Conservation (phyloP, 371 early-diverging fungal genomes). For the Rhizopus delemar region DNA sequence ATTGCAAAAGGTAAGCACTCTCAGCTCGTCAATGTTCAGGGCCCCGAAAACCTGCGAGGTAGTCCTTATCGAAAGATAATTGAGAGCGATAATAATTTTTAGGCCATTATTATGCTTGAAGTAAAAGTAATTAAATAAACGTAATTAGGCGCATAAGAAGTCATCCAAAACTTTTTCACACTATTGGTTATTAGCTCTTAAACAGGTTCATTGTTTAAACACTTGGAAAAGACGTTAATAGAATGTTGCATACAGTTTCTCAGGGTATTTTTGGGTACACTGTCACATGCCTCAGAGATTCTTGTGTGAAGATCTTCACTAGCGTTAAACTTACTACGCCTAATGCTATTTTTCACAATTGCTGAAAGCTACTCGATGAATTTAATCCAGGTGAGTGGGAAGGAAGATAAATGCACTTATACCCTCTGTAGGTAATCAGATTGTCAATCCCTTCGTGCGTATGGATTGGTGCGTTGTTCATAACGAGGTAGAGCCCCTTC, state of each 20-base stretch:
- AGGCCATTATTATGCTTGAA: too few species aligned
- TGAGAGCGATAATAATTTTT: too few species aligned
- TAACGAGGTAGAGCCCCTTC: slow-evolving; percentile 7
- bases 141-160: too few species aligned
- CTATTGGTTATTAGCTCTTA: too few species aligned
- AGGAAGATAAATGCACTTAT: slow-evolving; percentile 12
- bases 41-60: too few species aligned
- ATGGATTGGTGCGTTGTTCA: slow-evolving; percentile 5
- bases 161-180: too few species aligned
- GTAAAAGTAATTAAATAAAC: too few species aligned
- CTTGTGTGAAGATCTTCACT: slow-evolving; percentile 8
- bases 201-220: slow-evolving; percentile 8
- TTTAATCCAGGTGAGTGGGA: slow-evolving; percentile 9
- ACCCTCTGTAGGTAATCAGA: slow-evolving; percentile 8
- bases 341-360: slow-evolving; percentile 13
- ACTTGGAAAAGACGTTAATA: slow-evolving; percentile 7
- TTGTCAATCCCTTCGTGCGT: slow-evolving; percentile 3
- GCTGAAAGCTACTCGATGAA: slow-evolving; percentile 14
- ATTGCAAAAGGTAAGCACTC: too few species aligned
- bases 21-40: too few species aligned
- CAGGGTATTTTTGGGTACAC: background rate
- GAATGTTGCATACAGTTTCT: slow-evolving; percentile 12
- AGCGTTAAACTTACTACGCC: slow-evolving; percentile 1
- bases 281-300: slow-evolving; percentile 13
- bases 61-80: too few species aligned